These are phyloP conservation scores for Dothistroma septosporum DNA, from an alignment of 2,329 filamentous ascomycete species.

Conservation along the genomic window DNA sequence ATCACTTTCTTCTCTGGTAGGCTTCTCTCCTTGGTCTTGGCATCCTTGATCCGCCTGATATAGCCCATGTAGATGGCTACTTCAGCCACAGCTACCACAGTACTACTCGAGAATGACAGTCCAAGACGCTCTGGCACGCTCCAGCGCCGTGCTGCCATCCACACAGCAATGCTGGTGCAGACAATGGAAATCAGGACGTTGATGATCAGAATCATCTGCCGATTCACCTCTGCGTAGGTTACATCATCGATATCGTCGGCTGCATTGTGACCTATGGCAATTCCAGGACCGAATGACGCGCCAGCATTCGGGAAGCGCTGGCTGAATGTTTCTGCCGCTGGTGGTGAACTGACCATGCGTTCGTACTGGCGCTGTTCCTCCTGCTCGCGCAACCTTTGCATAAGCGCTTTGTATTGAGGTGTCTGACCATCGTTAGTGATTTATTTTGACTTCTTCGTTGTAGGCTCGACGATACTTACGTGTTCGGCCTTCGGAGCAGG, in stretches of 20 bases:
- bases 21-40: slow-evolving; percentile 59
- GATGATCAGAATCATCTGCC: slow-evolving; percentile 78
- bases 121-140: slow-evolving; percentile 65
- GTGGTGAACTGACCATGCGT: slow-evolving; percentile 65
- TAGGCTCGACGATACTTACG: slow-evolving; percentile 47
- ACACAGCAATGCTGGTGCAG: slow-evolving; percentile 71
- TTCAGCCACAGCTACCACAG: slow-evolving; percentile 69
- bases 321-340: slow-evolving; percentile 55
- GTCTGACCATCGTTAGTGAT: slow-evolving; percentile 50
- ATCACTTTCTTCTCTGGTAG: slow-evolving; percentile 65
- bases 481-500: slow-evolving; percentile 72
- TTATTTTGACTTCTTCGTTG: neutral
- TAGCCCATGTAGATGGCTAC: slow-evolving; percentile 74
- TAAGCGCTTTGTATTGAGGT: slow-evolving; percentile 78
- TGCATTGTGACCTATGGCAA: slow-evolving; percentile 35
- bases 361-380: slow-evolving; percentile 80
- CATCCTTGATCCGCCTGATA: slow-evolving; percentile 65
- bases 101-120: slow-evolving; percentile 65
- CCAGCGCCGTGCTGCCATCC: slow-evolving; percentile 76
- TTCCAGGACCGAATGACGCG: slow-evolving; percentile 37
- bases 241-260: slow-evolving; percentile 56
- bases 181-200: slow-evolving; percentile 87
- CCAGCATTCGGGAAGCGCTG: slow-evolving; percentile 57
- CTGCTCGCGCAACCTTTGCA: slow-evolving; percentile 76
- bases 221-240: slow-evolving; percentile 68